A percentile compares a stretch with the other conserved stretches of the same genome.
Conservation (phyloP, 2,329 filamentous ascomycete genomes). For the Cladophialophora psammophila region DNA sequence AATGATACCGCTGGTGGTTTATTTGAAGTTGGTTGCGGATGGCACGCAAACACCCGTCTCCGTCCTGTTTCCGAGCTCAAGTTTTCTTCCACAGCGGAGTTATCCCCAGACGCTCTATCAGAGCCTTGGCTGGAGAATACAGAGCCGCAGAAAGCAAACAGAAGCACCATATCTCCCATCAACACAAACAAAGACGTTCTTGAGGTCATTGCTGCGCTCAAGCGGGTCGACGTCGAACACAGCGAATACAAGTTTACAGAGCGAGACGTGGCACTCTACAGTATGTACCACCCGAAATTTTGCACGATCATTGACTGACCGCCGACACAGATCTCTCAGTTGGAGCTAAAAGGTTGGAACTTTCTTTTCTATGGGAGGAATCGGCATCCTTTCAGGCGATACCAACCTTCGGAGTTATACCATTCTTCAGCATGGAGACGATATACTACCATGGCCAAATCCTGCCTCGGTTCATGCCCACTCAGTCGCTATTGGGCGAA, state of each 20-base stretch:
- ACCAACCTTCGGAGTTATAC: constrained; percentile 87
- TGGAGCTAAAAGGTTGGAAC: constrained; percentile 86
- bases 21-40: constrained; percentile 93
- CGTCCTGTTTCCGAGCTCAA: constrained; percentile 1
- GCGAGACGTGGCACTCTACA: constrained; percentile 91
- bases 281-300: constrained; percentile 65
- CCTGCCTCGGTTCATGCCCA: constrained; percentile 93
- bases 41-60: constrained; percentile 77
- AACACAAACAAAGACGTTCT: constrained; percentile 82
- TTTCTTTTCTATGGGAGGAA: constrained; percentile 88
- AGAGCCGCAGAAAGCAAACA: background rate
- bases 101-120: constrained; percentile 5
- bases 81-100: background rate
- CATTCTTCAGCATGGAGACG: constrained; percentile 80
- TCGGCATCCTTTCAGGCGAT: constrained; percentile 89
- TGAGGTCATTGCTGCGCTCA: constrained; percentile 80
- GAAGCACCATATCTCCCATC: constrained; percentile 46
- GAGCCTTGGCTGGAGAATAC: background rate
- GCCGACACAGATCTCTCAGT: constrained; percentile 73
- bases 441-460: constrained; percentile 82
- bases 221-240: constrained; percentile 72
- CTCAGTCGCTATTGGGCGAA: constrained; percentile 98
- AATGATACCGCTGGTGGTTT: constrained; percentile 85
- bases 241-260: constrained; percentile 77
- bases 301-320: background rate